phyloP scores from a whole-genome alignment of 768 basidiomycete genomes.

The Butyriboletus loyo region DNA sequence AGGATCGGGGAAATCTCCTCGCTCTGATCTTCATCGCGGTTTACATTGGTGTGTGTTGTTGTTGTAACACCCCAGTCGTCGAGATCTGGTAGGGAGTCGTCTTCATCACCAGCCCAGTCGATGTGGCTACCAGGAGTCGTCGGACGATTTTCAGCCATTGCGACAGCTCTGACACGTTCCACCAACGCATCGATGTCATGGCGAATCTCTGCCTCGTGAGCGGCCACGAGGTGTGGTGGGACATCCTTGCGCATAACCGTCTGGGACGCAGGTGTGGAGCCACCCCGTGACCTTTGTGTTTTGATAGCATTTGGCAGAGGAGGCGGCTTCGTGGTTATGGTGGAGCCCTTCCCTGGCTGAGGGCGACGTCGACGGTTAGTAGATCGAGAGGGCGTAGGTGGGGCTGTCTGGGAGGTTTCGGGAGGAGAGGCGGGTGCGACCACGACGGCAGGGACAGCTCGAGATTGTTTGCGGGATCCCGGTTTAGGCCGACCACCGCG shows the following conservation, averaged over 20 bases:
- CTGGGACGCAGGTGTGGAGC: conserved; percentile 22
- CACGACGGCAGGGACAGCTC: conserved; percentile 19
- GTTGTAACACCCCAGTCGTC: conserved; percentile 81
- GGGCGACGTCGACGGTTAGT: conserved; percentile 51
- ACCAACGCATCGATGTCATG: conserved; percentile 74
- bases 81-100: conserved; percentile 74
- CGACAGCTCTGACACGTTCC: conserved; percentile 69
- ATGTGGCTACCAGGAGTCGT: conserved; percentile 75
- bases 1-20: conserved; percentile 67
- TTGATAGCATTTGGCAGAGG: conserved; percentile 19
- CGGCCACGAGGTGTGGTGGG: conserved; percentile 52
- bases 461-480: conserved; percentile 20
- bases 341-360: conserved; percentile 32
- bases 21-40: conserved; percentile 25
- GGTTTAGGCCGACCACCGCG: conserved; percentile 24
- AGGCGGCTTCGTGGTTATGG: conserved; percentile 14
- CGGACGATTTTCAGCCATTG: conserved; percentile 66
- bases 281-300: conserved; percentile 35
- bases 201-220: conserved; percentile 46
- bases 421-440: conserved; percentile 23
- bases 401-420: conserved; percentile 18
- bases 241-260: conserved; percentile 46
- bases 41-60: conserved; percentile 31
- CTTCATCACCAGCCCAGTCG: conserved; percentile 89
- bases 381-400: conserved; percentile 39